phyloP scores from a whole-genome alignment of 2,329 filamentous ascomycete species.

The Fusarium sp. region DNA sequence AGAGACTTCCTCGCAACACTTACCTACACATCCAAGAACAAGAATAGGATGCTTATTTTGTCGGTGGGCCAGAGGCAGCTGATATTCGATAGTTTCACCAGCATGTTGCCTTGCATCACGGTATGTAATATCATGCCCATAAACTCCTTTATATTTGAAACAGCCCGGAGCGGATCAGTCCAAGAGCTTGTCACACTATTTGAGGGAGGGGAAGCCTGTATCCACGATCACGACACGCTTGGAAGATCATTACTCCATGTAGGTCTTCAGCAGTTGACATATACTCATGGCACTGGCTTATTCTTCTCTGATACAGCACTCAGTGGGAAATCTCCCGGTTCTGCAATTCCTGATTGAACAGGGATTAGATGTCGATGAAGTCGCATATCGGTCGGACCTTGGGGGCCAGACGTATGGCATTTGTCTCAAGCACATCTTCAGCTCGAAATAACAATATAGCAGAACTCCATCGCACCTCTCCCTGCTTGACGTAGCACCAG shows the following conservation, averaged over 20 bases:
- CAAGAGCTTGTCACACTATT: neutral
- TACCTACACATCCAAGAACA: neutral
- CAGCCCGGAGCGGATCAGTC: accelerated
- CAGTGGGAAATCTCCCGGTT: accelerated
- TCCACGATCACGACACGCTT: neutral
- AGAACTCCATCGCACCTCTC: neutral
- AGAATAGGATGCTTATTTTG: neutral
- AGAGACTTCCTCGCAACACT: neutral
- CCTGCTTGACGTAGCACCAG: accelerated
- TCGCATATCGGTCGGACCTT: accelerated
- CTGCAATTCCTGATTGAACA: neutral
- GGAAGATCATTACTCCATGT: neutral
- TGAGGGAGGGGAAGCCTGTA: neutral
- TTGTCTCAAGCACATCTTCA: neutral
- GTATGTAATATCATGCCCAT: accelerated
- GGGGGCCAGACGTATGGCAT: neutral
- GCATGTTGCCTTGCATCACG: accelerated
- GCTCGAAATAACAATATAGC: neutral
- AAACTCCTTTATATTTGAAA: accelerated
- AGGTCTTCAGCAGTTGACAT: neutral
- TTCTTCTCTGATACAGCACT: accelerated
- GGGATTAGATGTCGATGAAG: neutral
- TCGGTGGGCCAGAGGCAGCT: neutral
- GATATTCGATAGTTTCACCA: accelerated
- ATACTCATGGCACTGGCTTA: accelerated